Percentiles rank a stretch among this genome's conserved stretches.
These are phyloP conservation scores for Metschnikowia arizonensis DNA, from an alignment of 805 yeast species.

Conservation along the genomic window DNA sequence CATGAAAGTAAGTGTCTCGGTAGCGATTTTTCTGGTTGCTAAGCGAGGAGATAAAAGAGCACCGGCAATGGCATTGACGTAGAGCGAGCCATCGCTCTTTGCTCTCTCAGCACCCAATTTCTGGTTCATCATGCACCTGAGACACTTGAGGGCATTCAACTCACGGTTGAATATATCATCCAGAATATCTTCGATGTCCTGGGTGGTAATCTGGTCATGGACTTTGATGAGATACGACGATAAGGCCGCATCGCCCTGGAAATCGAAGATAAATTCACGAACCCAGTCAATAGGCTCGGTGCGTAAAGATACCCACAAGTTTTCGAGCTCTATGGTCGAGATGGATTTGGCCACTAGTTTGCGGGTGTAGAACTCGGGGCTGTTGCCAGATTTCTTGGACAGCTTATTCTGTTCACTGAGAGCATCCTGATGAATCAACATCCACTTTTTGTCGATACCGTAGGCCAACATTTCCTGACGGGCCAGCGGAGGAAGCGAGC, in stretches of 20 bases:
- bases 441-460: conserved; percentile 81
- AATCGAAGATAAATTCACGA: conserved; percentile 57
- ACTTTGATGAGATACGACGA: conserved; percentile 52
- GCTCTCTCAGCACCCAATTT: conserved; percentile 59
- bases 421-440: conserved; percentile 82
- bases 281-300: conserved; percentile 88
- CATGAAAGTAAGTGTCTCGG: conserved; percentile 62
- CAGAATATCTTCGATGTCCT: conserved; percentile 32
- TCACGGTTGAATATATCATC: conserved; percentile 65
- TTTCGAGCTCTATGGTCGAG: conserved; percentile 65
- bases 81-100: conserved; percentile 37
- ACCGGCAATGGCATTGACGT: conserved; percentile 60
- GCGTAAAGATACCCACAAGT: conserved; percentile 85
- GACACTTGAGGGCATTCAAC: conserved; percentile 68
- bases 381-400: conserved; percentile 30
- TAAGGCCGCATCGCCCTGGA: conserved; percentile 78
- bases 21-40: conserved; percentile 71
- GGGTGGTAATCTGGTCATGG: conserved; percentile 41
- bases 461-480: conserved; percentile 72
- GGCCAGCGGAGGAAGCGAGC: conserved; percentile 64
- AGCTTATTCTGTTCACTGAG: conserved; percentile 66
- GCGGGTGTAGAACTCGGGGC: conserved; percentile 76
- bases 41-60: conserved; percentile 73
- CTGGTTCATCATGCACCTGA: conserved; percentile 67
- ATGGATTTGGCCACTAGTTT: conserved; percentile 67